phyloP scores from a whole-genome alignment of 345 rosid genomes.

The Ceriops decandra region DNA sequence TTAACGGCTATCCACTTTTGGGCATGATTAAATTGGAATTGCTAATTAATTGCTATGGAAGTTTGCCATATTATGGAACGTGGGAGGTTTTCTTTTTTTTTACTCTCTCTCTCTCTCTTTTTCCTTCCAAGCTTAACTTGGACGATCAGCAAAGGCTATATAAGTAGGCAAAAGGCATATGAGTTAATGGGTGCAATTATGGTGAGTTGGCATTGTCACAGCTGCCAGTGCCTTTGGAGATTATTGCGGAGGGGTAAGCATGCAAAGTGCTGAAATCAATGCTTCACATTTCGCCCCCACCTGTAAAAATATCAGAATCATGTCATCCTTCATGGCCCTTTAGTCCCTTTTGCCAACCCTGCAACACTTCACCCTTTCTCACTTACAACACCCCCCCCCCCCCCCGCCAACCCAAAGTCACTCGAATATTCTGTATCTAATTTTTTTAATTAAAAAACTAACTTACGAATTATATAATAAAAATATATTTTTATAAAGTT shows the following conservation, averaged over 20 bases:
- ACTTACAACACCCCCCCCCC: too few relatives aligned
- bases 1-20: neutral
- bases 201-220: constrained; percentile 7
- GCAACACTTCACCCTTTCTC: too few relatives aligned
- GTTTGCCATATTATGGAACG: too few relatives aligned
- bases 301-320: constrained; percentile 19
- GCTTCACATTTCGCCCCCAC: constrained; percentile 15
- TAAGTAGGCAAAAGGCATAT: too few relatives aligned
- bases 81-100: neutral
- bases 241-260: constrained; percentile 22
- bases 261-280: constrained; percentile 26
- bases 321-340: constrained; percentile 15
- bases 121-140: constrained; percentile 23
- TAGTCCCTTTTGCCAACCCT: neutral
- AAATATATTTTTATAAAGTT: too few relatives aligned
- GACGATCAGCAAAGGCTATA: constrained; percentile 36
- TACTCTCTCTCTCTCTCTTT: too few relatives aligned
- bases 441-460: too few relatives aligned
- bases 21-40: neutral
- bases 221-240: neutral
- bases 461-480: too few relatives aligned
- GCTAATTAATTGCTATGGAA: too few relatives aligned
- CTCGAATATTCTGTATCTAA: neutral
- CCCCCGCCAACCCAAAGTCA: neutral
- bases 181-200: constrained; percentile 26